phyloP scores from a whole-genome alignment of 306 rosid species.

The Lablab purpureus region DNA sequence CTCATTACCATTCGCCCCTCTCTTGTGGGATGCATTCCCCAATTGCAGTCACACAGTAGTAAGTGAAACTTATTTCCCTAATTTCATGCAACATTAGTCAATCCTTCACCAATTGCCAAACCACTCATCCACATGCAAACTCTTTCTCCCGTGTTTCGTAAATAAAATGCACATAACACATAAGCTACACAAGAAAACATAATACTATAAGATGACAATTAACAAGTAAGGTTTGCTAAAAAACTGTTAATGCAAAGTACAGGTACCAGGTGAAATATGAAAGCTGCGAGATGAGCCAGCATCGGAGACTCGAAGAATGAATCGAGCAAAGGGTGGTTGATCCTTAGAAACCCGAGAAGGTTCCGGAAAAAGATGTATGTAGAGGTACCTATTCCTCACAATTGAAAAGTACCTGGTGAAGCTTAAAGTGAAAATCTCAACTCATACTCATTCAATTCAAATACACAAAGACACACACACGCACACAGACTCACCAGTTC shows the following conservation, averaged over 20 bases:
- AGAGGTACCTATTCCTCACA: slow-evolving; percentile 70
- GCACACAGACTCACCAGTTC: slow-evolving; percentile 65
- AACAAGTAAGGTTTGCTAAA: not conserved
- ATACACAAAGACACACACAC: not conserved
- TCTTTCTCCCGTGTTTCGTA: not conserved
- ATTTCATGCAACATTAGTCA: not conserved
- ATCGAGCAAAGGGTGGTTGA: slow-evolving; percentile 80
- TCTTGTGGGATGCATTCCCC: not conserved
- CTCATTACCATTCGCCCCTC: not conserved
- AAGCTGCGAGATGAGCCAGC: slow-evolving; percentile 65
- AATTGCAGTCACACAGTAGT: not conserved
- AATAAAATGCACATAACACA: not conserved
- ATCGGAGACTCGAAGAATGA: slow-evolving; percentile 70
- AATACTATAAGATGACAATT: not conserved
- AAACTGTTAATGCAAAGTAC: not conserved
- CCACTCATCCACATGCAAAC: not conserved
- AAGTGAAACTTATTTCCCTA: not conserved
- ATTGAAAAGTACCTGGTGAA: slow-evolving; percentile 60
- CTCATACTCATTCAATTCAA: not conserved
- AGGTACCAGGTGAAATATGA: slow-evolving; percentile 59
- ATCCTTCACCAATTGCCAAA: not conserved
- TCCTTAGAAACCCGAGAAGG: slow-evolving; percentile 72
- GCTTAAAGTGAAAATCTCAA: not conserved
- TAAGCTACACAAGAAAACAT: not conserved
- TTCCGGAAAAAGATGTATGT: slow-evolving; percentile 84